Evolutionary conservation across 2,329 filamentous ascomycete genomes (phyloP), one percentile per base, ranked within the genome.

Genomic region (Escovopsis sp.): DNA sequence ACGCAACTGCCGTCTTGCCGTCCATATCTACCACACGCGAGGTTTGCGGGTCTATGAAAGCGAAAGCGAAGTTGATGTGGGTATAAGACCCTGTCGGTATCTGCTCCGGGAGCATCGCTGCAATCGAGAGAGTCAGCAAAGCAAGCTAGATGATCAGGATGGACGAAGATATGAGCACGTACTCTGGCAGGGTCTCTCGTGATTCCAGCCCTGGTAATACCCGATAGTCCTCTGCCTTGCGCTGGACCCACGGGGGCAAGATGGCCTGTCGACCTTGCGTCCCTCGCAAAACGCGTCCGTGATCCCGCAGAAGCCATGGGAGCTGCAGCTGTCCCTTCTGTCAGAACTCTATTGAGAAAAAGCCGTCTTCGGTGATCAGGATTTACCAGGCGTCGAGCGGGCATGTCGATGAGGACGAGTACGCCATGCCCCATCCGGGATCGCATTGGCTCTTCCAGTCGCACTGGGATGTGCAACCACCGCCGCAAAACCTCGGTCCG

Each of bases 51-150:
- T 64, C 48, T 38, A 66, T 57, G 26, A 50, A 49, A 2, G 56
- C 54, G 47, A 66, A 67, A 2, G 57, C 53, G 40, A 55, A 59
- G 45, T 55, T 57, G 36, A 64, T 43, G 40, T 63, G 59, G 1
- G 59, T 61, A 38, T 55, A 55, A 4, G 40, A 40, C 12, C 47
- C 49, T 3, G 48, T 10, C 7, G 50, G 52, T 19, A 61, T 53
- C 18, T 56, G 39, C 26, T 51, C 45, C 4, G 55, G 56, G 11
- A 33, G 33, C 43, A 52, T 41, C 34, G 8, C 34, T 36, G n/a
- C 8, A 15, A 8, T 8, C 12, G 4, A 6, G 34, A 15, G n/a
- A 36, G 12, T 36, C n/a, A 18, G 12, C 34, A 8, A 15, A 36
- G 34, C 8, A 5, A 12, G 12, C 3, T n/a, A 6, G 4, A n/a